Evolutionary conservation across 805 yeast genomes (phyloP).

Genomic region (Millerago galiae): DNA sequence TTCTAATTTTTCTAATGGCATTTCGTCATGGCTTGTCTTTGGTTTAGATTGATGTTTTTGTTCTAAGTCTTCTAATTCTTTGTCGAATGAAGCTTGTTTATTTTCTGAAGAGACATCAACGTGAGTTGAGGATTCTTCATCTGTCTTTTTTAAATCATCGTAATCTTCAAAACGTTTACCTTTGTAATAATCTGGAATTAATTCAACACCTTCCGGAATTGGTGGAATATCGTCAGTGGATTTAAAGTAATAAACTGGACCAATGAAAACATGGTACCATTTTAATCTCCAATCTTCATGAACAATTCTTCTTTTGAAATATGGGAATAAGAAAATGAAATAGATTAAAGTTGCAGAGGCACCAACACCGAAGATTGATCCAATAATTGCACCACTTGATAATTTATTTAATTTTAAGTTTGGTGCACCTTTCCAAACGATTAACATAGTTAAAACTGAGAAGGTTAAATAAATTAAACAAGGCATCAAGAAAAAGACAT

Average conservation of each 20-base stretch:
- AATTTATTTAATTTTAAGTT: slow-evolving; percentile 49
- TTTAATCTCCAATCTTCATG: slow-evolving; percentile 61
- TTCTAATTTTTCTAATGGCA: slow-evolving; percentile 22
- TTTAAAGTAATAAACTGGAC: slow-evolving; percentile 51
- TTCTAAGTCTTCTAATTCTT: slow-evolving; percentile 18
- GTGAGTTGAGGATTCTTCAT: slow-evolving; percentile 4
- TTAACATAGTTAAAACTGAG: slow-evolving; percentile 63
- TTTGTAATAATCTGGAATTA: slow-evolving; percentile 58
- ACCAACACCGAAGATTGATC: slow-evolving; percentile 60
- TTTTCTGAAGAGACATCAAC: slow-evolving; percentile 19
- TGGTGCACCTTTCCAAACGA: slow-evolving; percentile 80
- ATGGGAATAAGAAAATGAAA: slow-evolving; percentile 52
- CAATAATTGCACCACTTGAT: slow-evolving; percentile 45
- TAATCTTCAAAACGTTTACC: slow-evolving; percentile 41
- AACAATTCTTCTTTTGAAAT: slow-evolving; percentile 51
- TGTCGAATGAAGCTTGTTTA: slow-evolving; percentile 16
- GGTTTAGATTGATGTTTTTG: slow-evolving; percentile 11
- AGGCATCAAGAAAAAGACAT: slow-evolving; percentile 55
- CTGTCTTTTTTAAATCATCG: slow-evolving; percentile 1
- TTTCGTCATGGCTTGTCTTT: background rate
- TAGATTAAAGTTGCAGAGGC: slow-evolving; percentile 48
- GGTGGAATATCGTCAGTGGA: slow-evolving; percentile 58
- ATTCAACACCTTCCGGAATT: slow-evolving; percentile 49
- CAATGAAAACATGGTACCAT: slow-evolving; percentile 48
- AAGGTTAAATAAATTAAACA: slow-evolving; percentile 53